Base-by-base conservation (phyloP, 129 eudicot species). In the Lactuca sativa region DNA sequence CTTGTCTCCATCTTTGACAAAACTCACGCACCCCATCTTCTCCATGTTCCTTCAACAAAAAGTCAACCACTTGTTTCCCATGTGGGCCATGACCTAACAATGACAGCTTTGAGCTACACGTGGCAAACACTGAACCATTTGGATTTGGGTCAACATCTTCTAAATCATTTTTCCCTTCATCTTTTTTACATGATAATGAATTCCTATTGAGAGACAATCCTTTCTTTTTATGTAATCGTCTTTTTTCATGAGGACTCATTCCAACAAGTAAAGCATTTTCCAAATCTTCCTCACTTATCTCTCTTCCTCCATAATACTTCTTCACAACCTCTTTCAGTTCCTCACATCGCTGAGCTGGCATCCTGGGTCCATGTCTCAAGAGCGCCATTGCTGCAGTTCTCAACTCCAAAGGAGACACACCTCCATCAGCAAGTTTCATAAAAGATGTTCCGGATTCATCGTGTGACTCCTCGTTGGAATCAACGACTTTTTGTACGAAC, bases 1-100 rank as follows among this genome's bases (percentile, higher is more conserved):
- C 90, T 71, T 85, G 93, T 74, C 96, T 85, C 97, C 97, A 95
- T 80, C 95, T 93, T 78, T 90, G 97, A 64, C 99, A 95, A 90
- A 95, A 90, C 33, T 87, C 82, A 25, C 80, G 85, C 66, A 95
- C 73, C 62, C 99, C 99, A 53, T 87, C 88, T 57, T 95, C 99
- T 30, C 99, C 97, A 60, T 85, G 65, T 57, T 87, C 83, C 71
- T 83, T 83, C 17, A 95, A 76, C 72, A 95, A 76, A 64, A 75
- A 66, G 48, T 78, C 88, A 31, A 95, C 95, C 33, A 95, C 95
- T 78, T 95, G 92, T 57, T 95, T 85, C 58, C 99, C 99, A 72
- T 87, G 99, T 9, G 99, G 97, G 9, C 99, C 99, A 71, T 95
- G 99, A 57, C 99, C 99, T 73, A 95, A 76, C 56, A 90, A 61